Base-by-base conservation (phyloP, 2,329 filamentous ascomycete genomes). In the Cercospora beticola region DNA sequence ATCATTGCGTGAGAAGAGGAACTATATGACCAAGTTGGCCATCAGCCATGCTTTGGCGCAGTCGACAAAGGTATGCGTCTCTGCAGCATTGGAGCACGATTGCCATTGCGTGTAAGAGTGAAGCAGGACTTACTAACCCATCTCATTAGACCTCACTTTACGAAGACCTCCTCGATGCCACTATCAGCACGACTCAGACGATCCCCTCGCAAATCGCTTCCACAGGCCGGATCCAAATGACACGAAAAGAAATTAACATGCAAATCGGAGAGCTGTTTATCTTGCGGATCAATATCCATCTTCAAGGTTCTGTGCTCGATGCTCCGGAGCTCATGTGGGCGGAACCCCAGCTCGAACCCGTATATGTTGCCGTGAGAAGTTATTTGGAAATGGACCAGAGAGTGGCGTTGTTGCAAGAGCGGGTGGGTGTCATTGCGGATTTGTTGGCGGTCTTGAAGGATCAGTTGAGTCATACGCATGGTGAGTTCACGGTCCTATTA, bases 211-310 rank as follows among this genome's bases (percentile, higher is more conserved):
- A 97, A 79, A 97, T 99, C 74, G 94, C 95, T 2, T 84, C 92
- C 72, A 97, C 94, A 0, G 95, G 95, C 71, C 95, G 94, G 77
- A 95, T 99, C 77, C 90, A 92, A 65, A 88, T 99, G 68, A 93
- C 90, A 68, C 89, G 94, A 54, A 89, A 89, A 68, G 89, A 98
- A 79, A 97, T 99, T 84, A 98, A 98, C 84, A 98, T 98, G 94
- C 94, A 98, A 81, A 97, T 99, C 70, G 95, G 95, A 79, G 94
- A 99, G 82, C 88, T 99, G 64, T 99, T 99, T 81, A 98, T 99
- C 77, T 84, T 99, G 33, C 89, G 95, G 69, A 98, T 99, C 83
- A 97, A 95, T 80, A 98, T 99, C 77, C 96, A 99, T 81, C 86
- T 99, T 62, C 97, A 98, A 80, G 95, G 95, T 36, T 97, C 92